Base-by-base conservation (phyloP, 139 green algal genomes). In the Chlamydomonas sphaeroides region DNA sequence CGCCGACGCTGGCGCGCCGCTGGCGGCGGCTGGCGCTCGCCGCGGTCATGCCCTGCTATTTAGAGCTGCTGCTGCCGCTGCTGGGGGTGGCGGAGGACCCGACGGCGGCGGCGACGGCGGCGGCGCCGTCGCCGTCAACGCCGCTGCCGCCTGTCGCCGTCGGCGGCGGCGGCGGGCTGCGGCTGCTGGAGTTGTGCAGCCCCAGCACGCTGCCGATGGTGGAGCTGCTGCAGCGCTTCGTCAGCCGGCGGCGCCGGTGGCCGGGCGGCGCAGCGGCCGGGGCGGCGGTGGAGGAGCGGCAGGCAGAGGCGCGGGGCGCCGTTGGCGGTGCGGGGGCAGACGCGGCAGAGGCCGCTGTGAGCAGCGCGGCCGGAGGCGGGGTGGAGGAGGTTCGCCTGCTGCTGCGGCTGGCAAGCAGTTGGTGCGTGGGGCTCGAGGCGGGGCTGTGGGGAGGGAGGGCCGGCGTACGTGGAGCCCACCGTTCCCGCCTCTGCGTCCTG, bases 201-300 rank as follows among this genome's bases (percentile, higher is more conserved):
- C 74, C 74, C 18, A 62, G 28, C 41, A 62, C 74, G 17, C 32
- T 71, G 38, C 74, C 67, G 14, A 61, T 70, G 59, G 39, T 80
- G 74, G 51, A 70, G 41, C 39, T 80, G 61, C 74, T 80, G 39
- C 74, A n/a, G n/a, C n/a, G n/a, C n/a, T n/a, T n/a, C n/a, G n/a
- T n/a, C n/a, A n/a, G n/a, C n/a, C n/a, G 42, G 25, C 48, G n/a
- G 30, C 5, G 59, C 28, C 7, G 59, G 30, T 53, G 11, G 45
- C 11, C 11, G 45, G 11, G 45, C 11, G 45, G n/a, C n/a, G n/a
- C 49, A 56, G 49, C 25, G 25, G 49, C 49, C 4, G 49, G 21
- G 49, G 6, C 49, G 14, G 45, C 45, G 45, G 45, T 21, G 45
- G 10, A 51, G 45, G 45, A 51, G 45, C 45, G 14, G 45, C 10